Conservation (phyloP, 1,284 basidiomycete species). For the Moesziomyces aphidis region DNA sequence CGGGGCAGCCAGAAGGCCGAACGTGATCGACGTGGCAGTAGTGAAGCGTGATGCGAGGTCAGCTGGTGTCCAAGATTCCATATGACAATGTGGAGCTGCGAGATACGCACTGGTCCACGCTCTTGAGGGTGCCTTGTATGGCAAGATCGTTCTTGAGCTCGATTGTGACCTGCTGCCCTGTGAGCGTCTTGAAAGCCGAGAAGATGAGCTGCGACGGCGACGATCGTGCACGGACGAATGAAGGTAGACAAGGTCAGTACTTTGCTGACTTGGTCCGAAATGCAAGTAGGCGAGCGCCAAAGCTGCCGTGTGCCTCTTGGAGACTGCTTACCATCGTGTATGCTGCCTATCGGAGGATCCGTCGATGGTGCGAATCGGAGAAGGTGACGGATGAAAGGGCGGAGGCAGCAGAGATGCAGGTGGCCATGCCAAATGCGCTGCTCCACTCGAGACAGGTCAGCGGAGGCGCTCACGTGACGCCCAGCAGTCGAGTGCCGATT, state of each 20-base stretch:
- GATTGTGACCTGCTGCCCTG: conserved; percentile 89
- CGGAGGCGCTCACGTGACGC: conserved; percentile 27
- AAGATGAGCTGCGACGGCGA: conserved; percentile 80
- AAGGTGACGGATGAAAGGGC: background rate
- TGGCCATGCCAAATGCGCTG: conserved; percentile 12
- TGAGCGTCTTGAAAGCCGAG: conserved; percentile 98
- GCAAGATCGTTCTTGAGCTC: conserved; percentile 99
- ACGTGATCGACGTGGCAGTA: background rate
- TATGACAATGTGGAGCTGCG: background rate
- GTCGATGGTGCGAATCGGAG: background rate
- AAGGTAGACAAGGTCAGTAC: background rate
- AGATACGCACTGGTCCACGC: conserved; percentile 83
- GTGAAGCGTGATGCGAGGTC: background rate
- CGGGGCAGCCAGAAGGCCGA: background rate
- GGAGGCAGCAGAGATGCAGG: background rate
- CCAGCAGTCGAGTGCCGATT: background rate
- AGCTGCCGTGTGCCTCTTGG: background rate
- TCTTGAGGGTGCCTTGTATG: conserved; percentile 94
- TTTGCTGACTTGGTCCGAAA: conserved; percentile 1
- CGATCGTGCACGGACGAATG: background rate
- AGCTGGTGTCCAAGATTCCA: background rate
- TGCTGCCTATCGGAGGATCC: background rate
- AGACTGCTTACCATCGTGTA: background rate
- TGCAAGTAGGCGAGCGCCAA: background rate
- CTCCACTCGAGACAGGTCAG: conserved; percentile 17